These are phyloP conservation scores for Aspergillus aculeatinus DNA, from an alignment of 2,329 filamentous ascomycete species.

Conservation along the genomic window DNA sequence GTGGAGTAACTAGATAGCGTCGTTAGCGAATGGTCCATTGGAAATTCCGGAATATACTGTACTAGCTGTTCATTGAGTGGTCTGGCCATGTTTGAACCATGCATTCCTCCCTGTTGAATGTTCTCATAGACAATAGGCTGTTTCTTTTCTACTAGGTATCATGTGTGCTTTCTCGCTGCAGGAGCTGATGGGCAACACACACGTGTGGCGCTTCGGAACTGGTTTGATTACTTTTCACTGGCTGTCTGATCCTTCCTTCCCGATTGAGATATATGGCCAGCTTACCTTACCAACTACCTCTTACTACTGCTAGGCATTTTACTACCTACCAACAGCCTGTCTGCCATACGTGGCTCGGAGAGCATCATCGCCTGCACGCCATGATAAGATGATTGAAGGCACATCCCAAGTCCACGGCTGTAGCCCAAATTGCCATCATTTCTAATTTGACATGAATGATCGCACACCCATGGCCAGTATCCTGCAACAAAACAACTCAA, in stretches of 20 bases:
- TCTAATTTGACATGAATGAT: neutral
- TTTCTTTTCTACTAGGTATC: neutral
- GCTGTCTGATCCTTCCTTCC: neutral
- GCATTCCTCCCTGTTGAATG: neutral
- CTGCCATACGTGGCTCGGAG: neutral
- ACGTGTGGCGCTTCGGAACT: neutral
- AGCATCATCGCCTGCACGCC: neutral
- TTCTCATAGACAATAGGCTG: neutral
- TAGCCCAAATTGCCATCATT: neutral
- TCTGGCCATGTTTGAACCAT: neutral
- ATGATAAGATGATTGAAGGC: neutral
- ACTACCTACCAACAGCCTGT: neutral
- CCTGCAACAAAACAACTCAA: neutral
- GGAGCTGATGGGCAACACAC: neutral
- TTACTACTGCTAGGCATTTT: neutral
- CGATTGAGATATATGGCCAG: neutral
- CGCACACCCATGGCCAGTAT: neutral
- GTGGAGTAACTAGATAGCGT: neutral
- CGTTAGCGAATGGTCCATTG: neutral
- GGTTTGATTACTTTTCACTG: neutral
- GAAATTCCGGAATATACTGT: slow-evolving; percentile 10
- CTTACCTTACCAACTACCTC: neutral
- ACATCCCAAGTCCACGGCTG: neutral
- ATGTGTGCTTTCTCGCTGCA: neutral
- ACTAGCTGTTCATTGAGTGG: slow-evolving; percentile 2